A percentile compares a stretch with the other conserved stretches of the same genome.
These are phyloP conservation scores for Verticillium nubilum DNA, from an alignment of 2,329 filamentous ascomycete species.

Conservation along the genomic window DNA sequence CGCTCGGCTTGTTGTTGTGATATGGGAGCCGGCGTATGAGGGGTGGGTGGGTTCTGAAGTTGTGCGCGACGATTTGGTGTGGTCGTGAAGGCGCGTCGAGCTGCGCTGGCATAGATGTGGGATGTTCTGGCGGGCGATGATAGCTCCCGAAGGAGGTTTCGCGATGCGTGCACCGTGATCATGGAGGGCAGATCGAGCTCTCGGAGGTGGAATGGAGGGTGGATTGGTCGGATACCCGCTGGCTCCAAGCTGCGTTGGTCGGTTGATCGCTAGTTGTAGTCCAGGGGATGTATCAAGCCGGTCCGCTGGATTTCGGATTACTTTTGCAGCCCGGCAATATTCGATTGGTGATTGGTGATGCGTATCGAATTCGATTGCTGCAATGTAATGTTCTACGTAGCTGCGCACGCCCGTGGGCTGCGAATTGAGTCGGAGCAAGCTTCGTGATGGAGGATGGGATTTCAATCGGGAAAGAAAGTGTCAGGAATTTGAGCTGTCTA, in stretches of 20 bases:
- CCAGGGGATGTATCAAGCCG: background rate
- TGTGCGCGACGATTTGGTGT: slow-evolving; percentile 1
- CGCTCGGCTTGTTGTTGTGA: background rate
- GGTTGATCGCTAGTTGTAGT: background rate
- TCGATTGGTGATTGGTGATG: too few relatives aligned
- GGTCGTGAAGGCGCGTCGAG: slow-evolving; percentile 4
- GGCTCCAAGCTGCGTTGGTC: background rate
- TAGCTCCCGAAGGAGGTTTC: slow-evolving; percentile 8
- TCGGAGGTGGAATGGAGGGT: background rate
- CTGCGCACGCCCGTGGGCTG: too few relatives aligned
- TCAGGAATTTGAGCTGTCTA: too few relatives aligned
- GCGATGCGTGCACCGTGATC: background rate
- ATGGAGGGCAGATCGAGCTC: background rate
- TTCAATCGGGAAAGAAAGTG: too few relatives aligned
- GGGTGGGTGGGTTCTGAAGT: background rate
- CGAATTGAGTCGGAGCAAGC: too few relatives aligned
- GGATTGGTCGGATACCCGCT: background rate
- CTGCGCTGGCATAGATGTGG: background rate
- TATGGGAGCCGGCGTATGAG: background rate
- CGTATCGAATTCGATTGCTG: too few relatives aligned
- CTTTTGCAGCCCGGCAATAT: too few relatives aligned
- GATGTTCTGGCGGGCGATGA: background rate
- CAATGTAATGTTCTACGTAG: too few relatives aligned
- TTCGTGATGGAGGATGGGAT: too few relatives aligned
- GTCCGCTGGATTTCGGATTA: background rate